Evolutionary conservation across 1,139 yeast genomes (phyloP).

Genomic region (Candida tropicalis): DNA sequence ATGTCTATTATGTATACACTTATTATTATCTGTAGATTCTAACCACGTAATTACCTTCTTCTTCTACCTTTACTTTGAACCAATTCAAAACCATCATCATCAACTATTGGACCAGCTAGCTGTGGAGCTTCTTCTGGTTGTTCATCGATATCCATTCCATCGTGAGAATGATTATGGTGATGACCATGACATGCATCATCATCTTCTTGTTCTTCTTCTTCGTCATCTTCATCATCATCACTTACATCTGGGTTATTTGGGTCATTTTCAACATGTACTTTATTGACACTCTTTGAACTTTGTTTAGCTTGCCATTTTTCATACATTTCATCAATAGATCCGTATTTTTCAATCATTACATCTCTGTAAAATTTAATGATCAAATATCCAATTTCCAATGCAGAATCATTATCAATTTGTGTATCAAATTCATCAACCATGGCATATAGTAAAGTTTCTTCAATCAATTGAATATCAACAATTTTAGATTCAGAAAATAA

Average conservation of each 20-base stretch:
- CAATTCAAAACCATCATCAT: slow-evolving; percentile 91
- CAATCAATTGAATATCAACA: slow-evolving; percentile 78
- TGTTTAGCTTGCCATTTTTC: slow-evolving; percentile 59
- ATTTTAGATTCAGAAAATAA: slow-evolving; percentile 60
- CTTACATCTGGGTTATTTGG: slow-evolving; percentile 62
- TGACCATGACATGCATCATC: slow-evolving; percentile 19
- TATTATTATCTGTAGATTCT: neutral
- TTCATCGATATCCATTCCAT: slow-evolving; percentile 42
- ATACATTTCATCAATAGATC: slow-evolving; percentile 61
- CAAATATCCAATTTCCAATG: slow-evolving; percentile 68
- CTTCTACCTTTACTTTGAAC: slow-evolving; percentile 69
- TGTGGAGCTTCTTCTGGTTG: slow-evolving; percentile 14
- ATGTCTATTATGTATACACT: neutral
- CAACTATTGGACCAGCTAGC: slow-evolving; percentile 63
- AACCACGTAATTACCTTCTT: slow-evolving; percentile 22
- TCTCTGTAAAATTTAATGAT: slow-evolving; percentile 69
- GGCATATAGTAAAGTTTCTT: slow-evolving; percentile 82
- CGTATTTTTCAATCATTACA: slow-evolving; percentile 55
- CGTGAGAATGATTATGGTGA: slow-evolving; percentile 19
- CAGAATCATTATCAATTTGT: slow-evolving; percentile 85
- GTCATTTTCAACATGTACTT: slow-evolving; percentile 51
- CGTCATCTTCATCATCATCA: slow-evolving; percentile 49
- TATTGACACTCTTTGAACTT: slow-evolving; percentile 31
- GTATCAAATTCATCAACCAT: slow-evolving; percentile 96
- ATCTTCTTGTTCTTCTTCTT: slow-evolving; percentile 46